Conservation (phyloP, 148 eudicot species). For the Rhododendron griersonianum region DNA sequence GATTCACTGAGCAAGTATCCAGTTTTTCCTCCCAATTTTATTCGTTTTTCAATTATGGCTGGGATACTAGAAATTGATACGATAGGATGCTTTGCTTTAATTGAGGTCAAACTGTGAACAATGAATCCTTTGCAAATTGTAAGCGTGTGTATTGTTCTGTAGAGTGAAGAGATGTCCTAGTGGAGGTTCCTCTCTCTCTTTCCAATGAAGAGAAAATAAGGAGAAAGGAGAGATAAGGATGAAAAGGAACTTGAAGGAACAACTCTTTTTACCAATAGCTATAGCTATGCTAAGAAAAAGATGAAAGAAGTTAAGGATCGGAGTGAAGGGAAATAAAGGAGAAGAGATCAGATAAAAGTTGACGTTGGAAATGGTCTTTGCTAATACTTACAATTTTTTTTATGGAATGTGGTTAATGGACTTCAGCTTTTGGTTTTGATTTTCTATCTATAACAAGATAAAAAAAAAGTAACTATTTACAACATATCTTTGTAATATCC, state of each 20-base stretch:
- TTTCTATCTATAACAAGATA: neutral
- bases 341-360: too few relatives aligned
- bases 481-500: neutral
- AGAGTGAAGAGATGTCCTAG: neutral
- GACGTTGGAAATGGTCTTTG: too few relatives aligned
- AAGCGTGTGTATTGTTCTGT: neutral
- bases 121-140: neutral
- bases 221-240: neutral
- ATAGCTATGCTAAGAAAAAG: too few relatives aligned
- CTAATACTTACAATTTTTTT: too few relatives aligned
- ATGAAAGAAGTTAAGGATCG: too few relatives aligned
- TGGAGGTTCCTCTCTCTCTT: neutral
- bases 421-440: too few relatives aligned
- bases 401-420: too few relatives aligned
- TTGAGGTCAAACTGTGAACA: neutral
- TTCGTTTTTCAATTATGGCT: neutral
- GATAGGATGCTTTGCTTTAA: neutral
- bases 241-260: neutral
- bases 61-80: neutral
- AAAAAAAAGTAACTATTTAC: neutral
- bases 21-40: too few relatives aligned
- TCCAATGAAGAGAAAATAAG: too few relatives aligned
- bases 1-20: neutral
- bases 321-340: too few relatives aligned
- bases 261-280: too few relatives aligned